Base-by-base conservation (phyloP, 2,329 filamentous ascomycete species). In the Aspergillus ochraceus region DNA sequence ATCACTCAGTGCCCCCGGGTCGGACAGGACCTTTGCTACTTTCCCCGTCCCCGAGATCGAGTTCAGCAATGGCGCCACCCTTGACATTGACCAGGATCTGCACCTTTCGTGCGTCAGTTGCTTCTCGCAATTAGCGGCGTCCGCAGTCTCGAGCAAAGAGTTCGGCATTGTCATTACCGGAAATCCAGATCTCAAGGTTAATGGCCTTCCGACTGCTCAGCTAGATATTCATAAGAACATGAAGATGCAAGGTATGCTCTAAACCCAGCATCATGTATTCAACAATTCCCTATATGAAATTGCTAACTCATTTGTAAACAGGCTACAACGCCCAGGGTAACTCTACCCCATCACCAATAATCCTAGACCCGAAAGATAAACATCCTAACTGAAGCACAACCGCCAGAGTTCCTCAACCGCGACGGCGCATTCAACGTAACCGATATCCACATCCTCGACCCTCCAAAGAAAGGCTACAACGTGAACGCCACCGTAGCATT, bases 401-500 rank as follows among this genome's bases (percentile, higher is more conserved):
- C 2, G 12, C 5, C n/a, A 71, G 69, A 67, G n/a, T 70, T 66
- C 4, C 39, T 70, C 19, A 68, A 67, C 20, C 20, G 47, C 5
- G 14, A 63, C 2, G 64, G 61, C 3, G 61, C 64, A 9, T 67
- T 70, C 50, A 70, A 70, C 22, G 57, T 70, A 39, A 70, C 64
- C 30, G 67, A 39, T 2, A 9, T 70, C 2, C 58, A 68, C 1
- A 55, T 70, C 12, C 45, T 69, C 5, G 49, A 63, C 17, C 58
- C 62, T 1, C 52, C 52, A 8, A 61, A 46, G 6, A 55, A 70
- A 24, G 68, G 68, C 29, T 69, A 64, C 29, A 70, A 70, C 19
- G 60, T 70, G 30, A 70, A 71, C 58, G 66, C 68, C n/a, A 70
- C 68, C 1, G 60, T 70, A 6, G 56, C 63, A 9, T 29, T 71